These are phyloP conservation scores for Tranzscheliella williamsii DNA, from an alignment of 1,284 basidiomycete species.

Conservation along the genomic window DNA sequence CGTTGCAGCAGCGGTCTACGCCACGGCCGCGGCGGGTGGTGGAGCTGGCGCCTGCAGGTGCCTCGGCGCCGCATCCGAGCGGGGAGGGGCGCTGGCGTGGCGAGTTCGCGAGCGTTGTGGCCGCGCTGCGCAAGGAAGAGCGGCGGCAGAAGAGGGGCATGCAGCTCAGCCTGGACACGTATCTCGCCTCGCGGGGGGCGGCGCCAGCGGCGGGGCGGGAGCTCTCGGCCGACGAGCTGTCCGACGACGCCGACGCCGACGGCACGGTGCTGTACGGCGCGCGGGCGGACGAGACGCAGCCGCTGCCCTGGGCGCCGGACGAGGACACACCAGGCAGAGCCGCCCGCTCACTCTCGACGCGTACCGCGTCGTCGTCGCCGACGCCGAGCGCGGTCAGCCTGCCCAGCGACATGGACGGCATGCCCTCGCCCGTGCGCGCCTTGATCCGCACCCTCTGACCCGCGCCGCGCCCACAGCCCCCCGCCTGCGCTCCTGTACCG, in stretches of 20 bases:
- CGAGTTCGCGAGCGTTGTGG: slow-evolving; percentile 15
- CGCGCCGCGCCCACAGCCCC: no score
- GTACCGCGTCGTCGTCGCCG: no score
- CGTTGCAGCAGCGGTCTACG: no score
- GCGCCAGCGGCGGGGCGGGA: slow-evolving; percentile 7
- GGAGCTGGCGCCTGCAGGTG: not conserved
- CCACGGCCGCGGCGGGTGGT: no score
- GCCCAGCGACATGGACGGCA: no score
- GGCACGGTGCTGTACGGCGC: not conserved
- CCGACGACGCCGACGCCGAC: slow-evolving; percentile 10
- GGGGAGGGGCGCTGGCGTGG: not conserved
- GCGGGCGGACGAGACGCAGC: slow-evolving; percentile 15
- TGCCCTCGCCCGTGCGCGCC: no score
- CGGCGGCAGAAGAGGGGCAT: slow-evolving; percentile 9
- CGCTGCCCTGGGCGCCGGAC: slow-evolving; percentile 9
- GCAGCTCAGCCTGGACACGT: slow-evolving; percentile 14
- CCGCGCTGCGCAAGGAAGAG: slow-evolving; percentile 15
- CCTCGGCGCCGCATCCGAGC: not conserved
- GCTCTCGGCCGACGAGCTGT: slow-evolving; percentile 12
- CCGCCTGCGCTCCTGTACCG: no score
- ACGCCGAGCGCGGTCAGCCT: no score
- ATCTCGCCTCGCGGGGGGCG: not conserved
- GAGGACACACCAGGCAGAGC: no score
- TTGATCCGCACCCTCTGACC: no score
- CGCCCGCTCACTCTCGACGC: no score